Evolutionary conservation across 106 monocot species (phyloP).

Genomic region (Dioscorea alata): DNA sequence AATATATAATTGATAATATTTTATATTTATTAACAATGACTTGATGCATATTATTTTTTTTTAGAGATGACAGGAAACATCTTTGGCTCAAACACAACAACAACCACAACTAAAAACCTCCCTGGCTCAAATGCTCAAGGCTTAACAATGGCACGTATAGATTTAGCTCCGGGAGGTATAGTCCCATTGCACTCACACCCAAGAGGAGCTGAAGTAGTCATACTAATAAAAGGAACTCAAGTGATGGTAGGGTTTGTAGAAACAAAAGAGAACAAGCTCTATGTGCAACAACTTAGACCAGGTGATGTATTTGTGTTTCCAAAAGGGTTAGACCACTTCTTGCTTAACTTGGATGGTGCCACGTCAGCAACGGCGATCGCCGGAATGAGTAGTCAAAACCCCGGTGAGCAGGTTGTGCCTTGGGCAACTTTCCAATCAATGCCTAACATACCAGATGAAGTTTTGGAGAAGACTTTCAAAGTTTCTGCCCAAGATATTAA

Average conservation of each 20-base stretch:
- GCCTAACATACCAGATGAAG: neutral
- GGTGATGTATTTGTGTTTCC: conserved; percentile 1
- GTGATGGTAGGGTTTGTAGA: neutral
- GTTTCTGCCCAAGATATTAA: neutral
- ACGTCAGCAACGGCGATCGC: neutral
- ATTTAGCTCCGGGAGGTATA: neutral
- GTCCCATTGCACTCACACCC: neutral
- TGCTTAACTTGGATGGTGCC: neutral
- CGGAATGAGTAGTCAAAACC: neutral
- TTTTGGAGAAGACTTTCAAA: neutral
- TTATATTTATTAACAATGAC: no score
- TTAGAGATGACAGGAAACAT: neutral
- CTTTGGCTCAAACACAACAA: neutral
- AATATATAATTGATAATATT: no score
- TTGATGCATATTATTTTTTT: no score
- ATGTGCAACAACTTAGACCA: neutral
- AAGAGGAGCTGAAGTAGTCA: neutral
- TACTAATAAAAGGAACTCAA: neutral
- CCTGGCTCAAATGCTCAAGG: neutral
- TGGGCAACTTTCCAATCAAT: neutral
- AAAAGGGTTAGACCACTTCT: neutral
- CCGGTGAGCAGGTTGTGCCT: neutral
- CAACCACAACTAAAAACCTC: neutral
- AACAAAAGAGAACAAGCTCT: neutral
- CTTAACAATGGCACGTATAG: neutral